Evolutionary conservation across 768 basidiomycete genomes (phyloP), one percentile per base, ranked within the genome.

Genomic region (Lenzites betulinus): DNA sequence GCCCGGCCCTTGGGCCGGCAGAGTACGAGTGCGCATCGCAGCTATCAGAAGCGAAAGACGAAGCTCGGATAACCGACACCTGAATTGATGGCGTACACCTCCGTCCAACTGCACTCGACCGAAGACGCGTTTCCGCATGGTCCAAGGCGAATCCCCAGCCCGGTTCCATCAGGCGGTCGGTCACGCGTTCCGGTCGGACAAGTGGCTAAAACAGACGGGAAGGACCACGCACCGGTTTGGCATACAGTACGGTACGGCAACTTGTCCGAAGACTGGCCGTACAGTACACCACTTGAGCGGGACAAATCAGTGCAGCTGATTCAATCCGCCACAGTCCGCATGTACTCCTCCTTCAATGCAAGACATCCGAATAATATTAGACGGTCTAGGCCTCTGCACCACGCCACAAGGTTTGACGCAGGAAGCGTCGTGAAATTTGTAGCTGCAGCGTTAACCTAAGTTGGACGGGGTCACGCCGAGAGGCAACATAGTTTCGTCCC

Each of bases 381-480:
- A 57, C 39, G 38, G 46, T 42, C 38, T 26, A 50, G 26, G 39
- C 47, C 18, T 22, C 25, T 18, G 13, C n/a, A 36, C 9, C 12
- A 30, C 9, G 47, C 12, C 44, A 41, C 35, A 25, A 46, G 26
- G 26, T 46, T 30, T n/a, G 12, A 6, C 13, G 16, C 25, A 13
- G 26, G 11, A 28, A 25, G 28, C 6, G 38, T 5, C 15, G 38
- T 18, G n/a, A 39, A 44, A 44, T 5, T 7, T 25, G 44, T 9
- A 26, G 22, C 11, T 22, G 46, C 46, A 56, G 23, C 42, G 30
- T 50, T 41, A 67, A 15, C 33, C 35, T 26, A 67, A 48, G 39
- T 63, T 43, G 26, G 64, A 60, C 9, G 58, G 58, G 22, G 63
- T 49, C 15, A 65, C 59, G 20, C 87, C 86, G 1, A 89, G 74